A percentile compares a stretch with the other conserved stretches of the same genome.
Evolutionary conservation across 164 flowering plant species (phyloP).

Genomic region (Nelumbo lutea): DNA sequence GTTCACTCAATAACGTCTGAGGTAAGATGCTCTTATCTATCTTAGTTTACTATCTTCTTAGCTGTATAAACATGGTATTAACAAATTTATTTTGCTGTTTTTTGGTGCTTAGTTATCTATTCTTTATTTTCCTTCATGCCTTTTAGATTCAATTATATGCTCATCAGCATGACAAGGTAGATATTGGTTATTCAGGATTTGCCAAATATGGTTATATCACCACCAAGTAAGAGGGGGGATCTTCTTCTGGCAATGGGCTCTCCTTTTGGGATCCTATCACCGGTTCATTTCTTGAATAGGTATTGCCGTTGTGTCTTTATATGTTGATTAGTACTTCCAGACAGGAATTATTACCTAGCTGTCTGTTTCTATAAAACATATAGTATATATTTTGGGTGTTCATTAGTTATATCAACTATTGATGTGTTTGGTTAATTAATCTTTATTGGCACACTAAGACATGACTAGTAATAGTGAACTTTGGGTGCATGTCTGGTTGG

Average conservation of each 20-base stretch:
- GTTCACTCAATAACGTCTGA: slow-evolving; percentile 28
- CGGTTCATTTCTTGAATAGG: slow-evolving; percentile 95
- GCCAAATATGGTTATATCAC: slow-evolving; percentile 34
- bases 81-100: neutral
- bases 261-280: slow-evolving; percentile 93
- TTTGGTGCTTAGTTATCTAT: neutral
- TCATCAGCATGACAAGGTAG: slow-evolving; percentile 24
- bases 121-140: slow-evolving; percentile 1
- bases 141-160: slow-evolving; percentile 13
- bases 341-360: too few relatives aligned
- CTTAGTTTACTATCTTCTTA: neutral
- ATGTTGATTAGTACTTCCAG: neutral
- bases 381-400: too few relatives aligned
- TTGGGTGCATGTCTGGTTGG: too few relatives aligned
- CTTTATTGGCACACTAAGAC: too few relatives aligned
- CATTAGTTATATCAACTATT: too few relatives aligned
- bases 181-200: slow-evolving; percentile 45
- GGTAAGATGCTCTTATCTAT: slow-evolving; percentile 28
- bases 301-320: slow-evolving; percentile 13
- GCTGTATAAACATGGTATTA: neutral
- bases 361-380: too few relatives aligned
- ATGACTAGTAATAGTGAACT: too few relatives aligned
- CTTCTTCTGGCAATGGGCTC: slow-evolving; percentile 79
- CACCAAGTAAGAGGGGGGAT: slow-evolving; percentile 53
- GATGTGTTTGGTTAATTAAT: too few relatives aligned